Percentiles rank a stretch among this genome's conserved stretches.
Evolutionary conservation across 768 basidiomycete genomes (phyloP).

Genomic region (Cantharellus cinnabarinus): DNA sequence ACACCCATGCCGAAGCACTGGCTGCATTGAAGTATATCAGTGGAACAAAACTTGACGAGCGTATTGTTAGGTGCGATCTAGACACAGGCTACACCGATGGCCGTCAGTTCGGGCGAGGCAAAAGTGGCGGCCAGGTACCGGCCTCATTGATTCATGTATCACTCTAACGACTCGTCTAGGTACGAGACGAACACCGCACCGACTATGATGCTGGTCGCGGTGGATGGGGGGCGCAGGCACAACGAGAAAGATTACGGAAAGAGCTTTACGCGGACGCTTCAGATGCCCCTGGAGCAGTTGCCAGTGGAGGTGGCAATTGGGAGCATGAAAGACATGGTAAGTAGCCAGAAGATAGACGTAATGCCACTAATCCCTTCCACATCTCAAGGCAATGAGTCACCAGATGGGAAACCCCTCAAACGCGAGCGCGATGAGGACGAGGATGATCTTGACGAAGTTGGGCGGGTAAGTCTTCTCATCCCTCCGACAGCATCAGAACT

Average conservation of each 20-base stretch:
- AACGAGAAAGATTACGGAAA: constrained; percentile 52
- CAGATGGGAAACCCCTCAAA: constrained; percentile 3
- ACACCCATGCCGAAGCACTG: constrained; percentile 82
- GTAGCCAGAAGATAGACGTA: background rate
- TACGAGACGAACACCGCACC: constrained; percentile 88
- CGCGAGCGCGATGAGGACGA: constrained; percentile 10
- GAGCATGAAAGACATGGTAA: constrained; percentile 22
- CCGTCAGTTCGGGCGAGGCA: constrained; percentile 90
- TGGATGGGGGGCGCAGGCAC: constrained; percentile 62
- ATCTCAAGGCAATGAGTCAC: background rate
- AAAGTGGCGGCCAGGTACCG: constrained; percentile 76
- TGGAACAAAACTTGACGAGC: constrained; percentile 97
- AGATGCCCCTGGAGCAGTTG: constrained; percentile 62
- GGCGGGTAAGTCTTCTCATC: constrained; percentile 2
- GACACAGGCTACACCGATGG: constrained; percentile 95
- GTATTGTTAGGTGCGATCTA: constrained; percentile 92
- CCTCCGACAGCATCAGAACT: background rate
- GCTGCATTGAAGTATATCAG: constrained; percentile 86
- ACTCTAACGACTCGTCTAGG: constrained; percentile 15
- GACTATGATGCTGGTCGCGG: constrained; percentile 96
- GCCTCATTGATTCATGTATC: background rate
- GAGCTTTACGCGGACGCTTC: constrained; percentile 63
- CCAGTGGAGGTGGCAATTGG: constrained; percentile 73
- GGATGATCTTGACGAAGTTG: constrained; percentile 12
- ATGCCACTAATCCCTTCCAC: background rate